Conservation (phyloP, 768 basidiomycete genomes). For the Pilatotrama ljubarskyi region DNA sequence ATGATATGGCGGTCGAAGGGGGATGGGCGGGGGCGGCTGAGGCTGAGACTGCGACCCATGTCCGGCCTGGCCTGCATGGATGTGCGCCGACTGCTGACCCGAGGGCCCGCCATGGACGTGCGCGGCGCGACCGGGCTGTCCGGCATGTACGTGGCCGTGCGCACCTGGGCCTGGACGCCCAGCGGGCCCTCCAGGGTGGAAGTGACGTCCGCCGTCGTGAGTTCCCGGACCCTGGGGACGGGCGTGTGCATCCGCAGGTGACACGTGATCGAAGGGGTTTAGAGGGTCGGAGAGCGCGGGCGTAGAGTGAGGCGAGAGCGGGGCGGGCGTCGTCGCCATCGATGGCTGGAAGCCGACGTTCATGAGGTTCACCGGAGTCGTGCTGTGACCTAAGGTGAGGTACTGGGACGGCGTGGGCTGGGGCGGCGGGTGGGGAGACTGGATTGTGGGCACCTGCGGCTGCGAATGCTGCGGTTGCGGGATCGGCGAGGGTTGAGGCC, state of each 20-base stretch:
- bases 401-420: slow-evolving; percentile 32
- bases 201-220: slow-evolving; percentile 21
- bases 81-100: slow-evolving; percentile 1
- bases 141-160: slow-evolving; percentile 8
- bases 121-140: slow-evolving; percentile 4
- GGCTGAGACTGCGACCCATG: slow-evolving; percentile 11
- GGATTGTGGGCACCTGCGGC: slow-evolving; percentile 22
- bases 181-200: slow-evolving; percentile 19
- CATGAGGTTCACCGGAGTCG: slow-evolving; percentile 28
- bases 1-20: slow-evolving; percentile 60
- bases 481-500: slow-evolving; percentile 21
- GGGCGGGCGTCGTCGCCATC: slow-evolving; percentile 25
- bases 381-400: slow-evolving; percentile 22
- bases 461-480: slow-evolving; percentile 23
- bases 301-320: slow-evolving; percentile 26
- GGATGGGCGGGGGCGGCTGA: slow-evolving; percentile 34
- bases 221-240: slow-evolving; percentile 19
- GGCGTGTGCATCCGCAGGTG: background rate
- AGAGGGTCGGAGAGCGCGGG: slow-evolving; percentile 19
- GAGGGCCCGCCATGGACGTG: slow-evolving; percentile 14
- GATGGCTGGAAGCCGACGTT: slow-evolving; percentile 36
- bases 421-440: slow-evolving; percentile 21
- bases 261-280: slow-evolving; percentile 20
- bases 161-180: slow-evolving; percentile 22
- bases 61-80: slow-evolving; percentile 6